Percentiles rank a stretch among this genome's conserved stretches.
Conservation (phyloP, 2,329 filamentous ascomycete genomes). For the Nigrograna mackinnonii region DNA sequence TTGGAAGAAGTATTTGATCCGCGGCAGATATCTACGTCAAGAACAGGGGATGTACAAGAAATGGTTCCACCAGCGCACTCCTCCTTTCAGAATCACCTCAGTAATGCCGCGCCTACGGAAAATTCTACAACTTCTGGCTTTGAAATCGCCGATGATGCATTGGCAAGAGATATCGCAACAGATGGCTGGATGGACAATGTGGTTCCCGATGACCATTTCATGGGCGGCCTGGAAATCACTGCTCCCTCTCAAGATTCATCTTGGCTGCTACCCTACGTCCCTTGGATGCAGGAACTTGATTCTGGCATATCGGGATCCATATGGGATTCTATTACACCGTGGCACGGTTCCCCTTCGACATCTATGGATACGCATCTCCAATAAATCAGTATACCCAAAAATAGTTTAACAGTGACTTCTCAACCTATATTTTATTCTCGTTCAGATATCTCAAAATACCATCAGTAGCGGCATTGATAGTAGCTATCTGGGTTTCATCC, state of each 20-base stretch:
- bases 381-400: too few species aligned
- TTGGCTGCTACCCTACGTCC: too few species aligned
- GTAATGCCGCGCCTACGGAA: too few species aligned
- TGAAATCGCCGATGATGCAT: neutral
- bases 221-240: neutral
- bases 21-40: too few species aligned
- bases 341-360: too few species aligned
- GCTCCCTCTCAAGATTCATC: neutral
- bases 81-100: neutral
- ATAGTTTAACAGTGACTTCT: too few species aligned
- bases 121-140: too few species aligned
- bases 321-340: too few species aligned
- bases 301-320: neutral
- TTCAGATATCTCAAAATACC: too few species aligned
- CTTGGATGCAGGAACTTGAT: neutral
- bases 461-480: slow-evolving; percentile 1
- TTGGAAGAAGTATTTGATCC: too few species aligned
- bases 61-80: neutral
- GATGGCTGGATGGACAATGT: neutral
- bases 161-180: neutral
- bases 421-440: too few species aligned
- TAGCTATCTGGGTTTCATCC: slow-evolving; percentile 14
- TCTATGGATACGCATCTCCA: too few species aligned
- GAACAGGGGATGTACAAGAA: neutral
- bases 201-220: neutral